Percentiles rank a stretch among this genome's conserved stretches.
phyloP scores from a whole-genome alignment of 2,329 filamentous ascomycete genomes.

The Penicillium digitatum region DNA sequence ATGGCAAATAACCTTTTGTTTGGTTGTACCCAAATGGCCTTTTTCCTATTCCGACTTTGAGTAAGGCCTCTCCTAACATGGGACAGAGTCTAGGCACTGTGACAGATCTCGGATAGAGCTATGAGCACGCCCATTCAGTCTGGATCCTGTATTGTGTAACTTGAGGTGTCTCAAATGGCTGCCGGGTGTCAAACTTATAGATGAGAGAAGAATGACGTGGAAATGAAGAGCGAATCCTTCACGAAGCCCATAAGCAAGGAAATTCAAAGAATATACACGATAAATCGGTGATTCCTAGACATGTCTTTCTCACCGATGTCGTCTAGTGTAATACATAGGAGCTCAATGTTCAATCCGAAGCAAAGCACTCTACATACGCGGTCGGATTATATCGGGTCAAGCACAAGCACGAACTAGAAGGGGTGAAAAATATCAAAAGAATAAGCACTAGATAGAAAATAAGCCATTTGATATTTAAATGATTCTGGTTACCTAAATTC shows the following conservation, averaged over 20 bases:
- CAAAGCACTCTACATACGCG: background rate
- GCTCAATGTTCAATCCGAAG: constrained; percentile 5
- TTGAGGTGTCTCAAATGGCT: constrained; percentile 17
- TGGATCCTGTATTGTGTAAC: constrained; percentile 18
- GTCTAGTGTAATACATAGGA: background rate
- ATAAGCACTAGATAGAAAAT: background rate
- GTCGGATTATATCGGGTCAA: constrained; percentile 16
- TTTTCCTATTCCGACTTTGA: constrained; percentile 1
- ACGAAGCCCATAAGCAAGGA: background rate
- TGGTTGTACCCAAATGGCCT: background rate
- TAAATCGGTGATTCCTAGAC: background rate
- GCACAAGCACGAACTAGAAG: background rate
- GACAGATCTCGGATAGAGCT: constrained; percentile 9
- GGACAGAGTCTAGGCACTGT: constrained; percentile 6
- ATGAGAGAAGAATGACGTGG: constrained; percentile 1
- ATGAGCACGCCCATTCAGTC: constrained; percentile 4
- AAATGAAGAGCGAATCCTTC: background rate
- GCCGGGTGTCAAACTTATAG: constrained; percentile 1
- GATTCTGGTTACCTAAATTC: background rate
- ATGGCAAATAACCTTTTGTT: background rate
- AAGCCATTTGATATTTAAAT: background rate
- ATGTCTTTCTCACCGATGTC: background rate
- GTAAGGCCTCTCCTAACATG: constrained; percentile 9
- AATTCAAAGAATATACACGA: background rate
- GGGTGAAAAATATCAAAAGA: background rate